Percentiles rank a stretch among this genome's conserved stretches.
Conservation (phyloP, 306 rosid species). For the Casuarina cunninghamiana region DNA sequence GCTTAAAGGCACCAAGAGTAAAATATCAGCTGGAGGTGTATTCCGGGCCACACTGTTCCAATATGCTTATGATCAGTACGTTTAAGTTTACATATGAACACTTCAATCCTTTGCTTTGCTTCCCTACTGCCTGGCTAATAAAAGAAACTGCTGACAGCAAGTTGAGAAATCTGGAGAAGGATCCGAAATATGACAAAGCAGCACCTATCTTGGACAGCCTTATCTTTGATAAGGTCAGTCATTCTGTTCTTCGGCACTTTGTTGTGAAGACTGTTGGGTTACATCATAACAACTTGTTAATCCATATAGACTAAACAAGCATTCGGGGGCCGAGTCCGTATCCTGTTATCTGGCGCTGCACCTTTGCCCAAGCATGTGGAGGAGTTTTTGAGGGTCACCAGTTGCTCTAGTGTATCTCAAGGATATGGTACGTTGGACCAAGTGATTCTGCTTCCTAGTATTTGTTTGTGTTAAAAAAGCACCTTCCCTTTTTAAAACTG, state of each 20-base stretch:
- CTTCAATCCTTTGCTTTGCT: slow-evolving; percentile 14
- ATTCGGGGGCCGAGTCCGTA: slow-evolving; percentile 75
- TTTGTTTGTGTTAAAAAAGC: background rate
- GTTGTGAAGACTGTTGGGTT: slow-evolving; percentile 6
- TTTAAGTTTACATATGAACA: slow-evolving; percentile 34
- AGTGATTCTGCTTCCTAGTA: background rate
- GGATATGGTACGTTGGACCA: slow-evolving; percentile 69
- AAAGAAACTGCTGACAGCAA: slow-evolving; percentile 45
- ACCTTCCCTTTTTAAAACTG: no score
- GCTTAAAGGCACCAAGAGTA: slow-evolving; percentile 55
- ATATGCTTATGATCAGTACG: slow-evolving; percentile 81
- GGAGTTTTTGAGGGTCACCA: slow-evolving; percentile 76
- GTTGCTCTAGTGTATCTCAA: slow-evolving; percentile 74
- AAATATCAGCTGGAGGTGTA: slow-evolving; percentile 67
- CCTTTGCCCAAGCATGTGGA: slow-evolving; percentile 85
- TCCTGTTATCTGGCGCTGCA: slow-evolving; percentile 82
- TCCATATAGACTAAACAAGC: slow-evolving; percentile 65
- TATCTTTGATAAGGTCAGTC: slow-evolving; percentile 70
- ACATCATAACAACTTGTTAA: slow-evolving; percentile 9
- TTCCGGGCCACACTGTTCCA: slow-evolving; percentile 60
- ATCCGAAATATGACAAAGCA: slow-evolving; percentile 69
- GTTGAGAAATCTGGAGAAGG: slow-evolving; percentile 73
- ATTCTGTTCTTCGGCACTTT: slow-evolving; percentile 11
- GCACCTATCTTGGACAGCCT: slow-evolving; percentile 84
- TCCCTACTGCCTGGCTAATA: slow-evolving; percentile 37